Base-by-base conservation (phyloP, 148 eudicot species). In the Chenopodium album region DNA sequence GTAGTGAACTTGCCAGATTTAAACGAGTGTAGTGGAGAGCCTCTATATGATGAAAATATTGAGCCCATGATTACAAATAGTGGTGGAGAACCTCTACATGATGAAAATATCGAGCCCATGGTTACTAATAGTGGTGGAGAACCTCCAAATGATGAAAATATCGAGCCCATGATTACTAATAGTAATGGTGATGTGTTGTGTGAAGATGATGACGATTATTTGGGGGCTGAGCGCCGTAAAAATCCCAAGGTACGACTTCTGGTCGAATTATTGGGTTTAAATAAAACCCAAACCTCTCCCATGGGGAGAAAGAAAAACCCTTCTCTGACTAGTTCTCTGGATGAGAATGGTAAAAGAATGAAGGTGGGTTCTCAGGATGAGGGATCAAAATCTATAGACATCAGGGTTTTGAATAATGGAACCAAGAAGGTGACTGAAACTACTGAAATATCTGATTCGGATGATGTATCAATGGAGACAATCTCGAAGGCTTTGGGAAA, bases 231-330 rank as follows among this genome's bases (percentile, higher is more conserved):
- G 7, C 80, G 84, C 13, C 83, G 86, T 75, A 88, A 88, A 77
- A 78, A 84, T 71, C 89, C 82, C 47, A 93, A 92, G 79, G 82
- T 90, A 65, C 92, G 98, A 75, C 79, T 86, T 47, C 73, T 93
- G 79, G 86, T 90, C 23, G 97, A 93, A 77, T 77, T 93, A 80
- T 75, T 91, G 81, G 83, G 78, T 22, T 79, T 82, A 26, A 81
- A 86, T 70, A 73, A 78, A 64, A 76, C 70, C 75, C 66, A 60
- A 29, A 63, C 28, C 62, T 76, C 66, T 56, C 78, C 79, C 46
- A 75, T 29, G n/a, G 72, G 77, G 46, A 82, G 73, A 79, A 82
- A 59, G 76, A 79, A 83, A 69, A 77, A 41, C 48, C 66, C 73
- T 77, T 75, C 88, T 65, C 28, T 63, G 32, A 54, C 64, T 47